Evolutionary conservation across 768 basidiomycete genomes (phyloP).

Genomic region (Podaxis sp.): DNA sequence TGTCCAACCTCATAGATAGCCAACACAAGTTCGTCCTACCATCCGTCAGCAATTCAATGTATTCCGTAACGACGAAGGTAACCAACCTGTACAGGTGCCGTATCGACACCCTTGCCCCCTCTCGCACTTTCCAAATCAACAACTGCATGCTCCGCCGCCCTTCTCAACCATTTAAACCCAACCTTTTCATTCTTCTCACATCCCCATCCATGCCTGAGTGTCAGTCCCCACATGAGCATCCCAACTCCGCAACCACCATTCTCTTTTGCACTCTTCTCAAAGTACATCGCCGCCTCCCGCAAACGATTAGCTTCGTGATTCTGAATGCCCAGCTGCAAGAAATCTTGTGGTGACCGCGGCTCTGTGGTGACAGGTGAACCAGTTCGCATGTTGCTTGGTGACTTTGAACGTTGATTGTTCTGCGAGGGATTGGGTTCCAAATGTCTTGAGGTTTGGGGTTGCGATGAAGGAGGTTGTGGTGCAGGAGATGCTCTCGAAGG

Average conservation of each 20-base stretch:
- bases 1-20: conserved; percentile 93
- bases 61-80: not conserved
- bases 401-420: not conserved
- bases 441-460: conserved; percentile 11
- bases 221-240: conserved; percentile 91
- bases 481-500: conserved; percentile 19
- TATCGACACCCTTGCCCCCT: conserved; percentile 45
- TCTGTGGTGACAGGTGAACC: conserved; percentile 17
- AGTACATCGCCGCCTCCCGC: conserved; percentile 65
- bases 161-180: conserved; percentile 81
- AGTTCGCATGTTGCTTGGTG: not conserved
- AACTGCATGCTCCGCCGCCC: conserved; percentile 80
- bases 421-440: conserved; percentile 10
- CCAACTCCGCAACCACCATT: conserved; percentile 84
- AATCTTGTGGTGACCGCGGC: conserved; percentile 56
- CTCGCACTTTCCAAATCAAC: conserved; percentile 69
- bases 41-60: not conserved
- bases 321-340: conserved; percentile 73
- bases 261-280: conserved; percentile 73
- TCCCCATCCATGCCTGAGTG: conserved; percentile 89
- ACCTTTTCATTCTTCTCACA: conserved; percentile 73
- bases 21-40: conserved; percentile 76
- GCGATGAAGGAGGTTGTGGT: conserved; percentile 9
- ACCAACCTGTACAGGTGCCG: conserved; percentile 52
- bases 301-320: conserved; percentile 77